Conservation (phyloP, 257 asterid species). For the Catharanthus roseus region DNA sequence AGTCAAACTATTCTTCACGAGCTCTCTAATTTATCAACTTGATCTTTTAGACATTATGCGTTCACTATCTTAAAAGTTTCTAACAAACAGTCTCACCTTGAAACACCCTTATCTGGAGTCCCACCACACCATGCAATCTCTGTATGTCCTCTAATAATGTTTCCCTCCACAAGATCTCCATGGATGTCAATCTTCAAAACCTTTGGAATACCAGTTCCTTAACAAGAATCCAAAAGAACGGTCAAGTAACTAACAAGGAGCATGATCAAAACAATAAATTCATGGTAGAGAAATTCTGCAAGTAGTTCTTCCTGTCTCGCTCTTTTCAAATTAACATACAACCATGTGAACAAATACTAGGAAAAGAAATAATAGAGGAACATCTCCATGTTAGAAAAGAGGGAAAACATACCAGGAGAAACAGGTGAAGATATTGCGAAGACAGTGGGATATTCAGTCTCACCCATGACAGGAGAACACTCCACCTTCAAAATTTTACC, state of each 20-base stretch:
- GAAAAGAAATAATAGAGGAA: neutral
- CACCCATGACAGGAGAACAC: conserved; percentile 74
- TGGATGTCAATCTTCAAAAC: conserved; percentile 71
- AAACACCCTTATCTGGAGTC: conserved; percentile 89
- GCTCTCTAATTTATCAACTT: neutral
- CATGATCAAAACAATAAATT: neutral
- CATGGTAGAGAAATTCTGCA: neutral
- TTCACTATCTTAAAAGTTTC: conserved; percentile 7
- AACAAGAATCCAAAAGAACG: conserved; percentile 15
- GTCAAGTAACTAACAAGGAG: neutral
- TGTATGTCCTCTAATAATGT: conserved; percentile 58
- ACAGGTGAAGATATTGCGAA: conserved; percentile 87
- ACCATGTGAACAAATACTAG: neutral
- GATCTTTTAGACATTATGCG: neutral
- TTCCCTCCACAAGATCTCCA: conserved; percentile 91
- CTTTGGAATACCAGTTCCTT: conserved; percentile 92
- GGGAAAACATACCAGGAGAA: conserved; percentile 60
- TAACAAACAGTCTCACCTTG: conserved; percentile 54
- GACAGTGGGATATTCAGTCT: conserved; percentile 52
- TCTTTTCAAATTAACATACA: neutral
- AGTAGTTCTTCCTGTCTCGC: neutral
- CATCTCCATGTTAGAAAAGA: neutral
- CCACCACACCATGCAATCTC: conserved; percentile 99
- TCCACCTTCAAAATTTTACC: conserved; percentile 79
- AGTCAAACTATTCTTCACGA: conserved; percentile 12